A percentile compares a stretch with the other conserved stretches of the same genome.
phyloP scores from a whole-genome alignment of 257 asterid genomes.

The Solanum habrochaites region DNA sequence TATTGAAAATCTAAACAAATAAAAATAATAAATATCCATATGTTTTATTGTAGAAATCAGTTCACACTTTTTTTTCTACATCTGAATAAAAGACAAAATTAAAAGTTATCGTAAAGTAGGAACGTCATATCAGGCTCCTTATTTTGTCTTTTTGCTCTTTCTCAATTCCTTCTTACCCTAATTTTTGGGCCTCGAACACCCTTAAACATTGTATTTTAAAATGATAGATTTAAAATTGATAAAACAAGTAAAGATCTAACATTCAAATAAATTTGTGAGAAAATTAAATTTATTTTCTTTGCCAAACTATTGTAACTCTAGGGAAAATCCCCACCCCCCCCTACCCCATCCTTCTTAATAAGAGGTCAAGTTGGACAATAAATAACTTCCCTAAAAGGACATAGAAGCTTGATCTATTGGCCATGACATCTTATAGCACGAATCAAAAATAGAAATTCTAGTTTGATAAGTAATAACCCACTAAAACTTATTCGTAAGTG shows the following conservation, averaged over 20 bases:
- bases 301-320: background rate
- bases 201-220: background rate
- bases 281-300: background rate
- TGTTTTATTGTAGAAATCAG: background rate
- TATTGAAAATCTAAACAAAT: background rate
- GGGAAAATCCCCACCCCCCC: background rate
- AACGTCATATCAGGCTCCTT: background rate
- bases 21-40: background rate
- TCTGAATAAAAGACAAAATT: background rate
- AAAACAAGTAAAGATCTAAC: background rate
- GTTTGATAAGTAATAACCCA: too few relatives aligned
- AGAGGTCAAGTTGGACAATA: background rate
- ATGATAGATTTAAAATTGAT: background rate
- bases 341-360: background rate
- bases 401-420: background rate
- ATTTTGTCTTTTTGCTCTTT: background rate
- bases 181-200: background rate
- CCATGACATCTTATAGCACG: too few relatives aligned
- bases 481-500: background rate
- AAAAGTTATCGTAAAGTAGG: background rate
- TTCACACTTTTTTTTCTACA: too few relatives aligned
- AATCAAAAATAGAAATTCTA: too few relatives aligned
- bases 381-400: background rate
- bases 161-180: background rate
- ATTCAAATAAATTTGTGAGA: background rate